Evolutionary conservation across 805 yeast species (phyloP).

Genomic region (Maudiozyma pseudohumilis): DNA sequence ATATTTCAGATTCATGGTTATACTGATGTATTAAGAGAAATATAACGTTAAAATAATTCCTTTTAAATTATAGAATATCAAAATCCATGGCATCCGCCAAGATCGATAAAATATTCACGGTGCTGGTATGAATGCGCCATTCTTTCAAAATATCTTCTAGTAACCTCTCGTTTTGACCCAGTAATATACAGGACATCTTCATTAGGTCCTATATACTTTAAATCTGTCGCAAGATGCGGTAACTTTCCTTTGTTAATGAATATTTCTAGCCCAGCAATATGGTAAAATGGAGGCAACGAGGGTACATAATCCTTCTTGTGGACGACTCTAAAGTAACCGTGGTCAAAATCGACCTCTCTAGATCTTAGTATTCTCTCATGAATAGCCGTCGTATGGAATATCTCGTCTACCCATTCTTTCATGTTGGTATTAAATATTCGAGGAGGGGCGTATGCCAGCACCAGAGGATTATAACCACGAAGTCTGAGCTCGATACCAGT

Average conservation of each 20-base stretch:
- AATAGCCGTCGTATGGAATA: constrained; percentile 34
- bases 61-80: not conserved
- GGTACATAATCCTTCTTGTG: constrained; percentile 55
- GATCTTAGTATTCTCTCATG: constrained; percentile 17
- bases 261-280: constrained; percentile 46
- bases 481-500: constrained; percentile 52
- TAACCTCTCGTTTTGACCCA: too few relatives aligned
- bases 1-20: too few relatives aligned
- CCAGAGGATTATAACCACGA: constrained; percentile 44
- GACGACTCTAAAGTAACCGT: constrained; percentile 44
- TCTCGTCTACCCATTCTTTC: constrained; percentile 41
- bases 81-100: constrained; percentile 27
- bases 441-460: constrained; percentile 56
- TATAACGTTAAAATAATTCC: too few relatives aligned
- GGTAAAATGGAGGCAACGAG: constrained; percentile 42
- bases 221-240: constrained; percentile 24
- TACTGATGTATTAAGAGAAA: too few relatives aligned
- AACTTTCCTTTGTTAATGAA: constrained; percentile 31
- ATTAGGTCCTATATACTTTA: constrained; percentile 19
- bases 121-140: constrained; percentile 31
- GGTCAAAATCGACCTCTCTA: constrained; percentile 19
- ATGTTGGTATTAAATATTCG: constrained; percentile 48
- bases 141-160: constrained; percentile 8
- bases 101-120: constrained; percentile 29
- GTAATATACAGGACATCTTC: constrained; percentile 2